phyloP scores from a whole-genome alignment of 768 basidiomycete species.

The Leccinum truebloodii region DNA sequence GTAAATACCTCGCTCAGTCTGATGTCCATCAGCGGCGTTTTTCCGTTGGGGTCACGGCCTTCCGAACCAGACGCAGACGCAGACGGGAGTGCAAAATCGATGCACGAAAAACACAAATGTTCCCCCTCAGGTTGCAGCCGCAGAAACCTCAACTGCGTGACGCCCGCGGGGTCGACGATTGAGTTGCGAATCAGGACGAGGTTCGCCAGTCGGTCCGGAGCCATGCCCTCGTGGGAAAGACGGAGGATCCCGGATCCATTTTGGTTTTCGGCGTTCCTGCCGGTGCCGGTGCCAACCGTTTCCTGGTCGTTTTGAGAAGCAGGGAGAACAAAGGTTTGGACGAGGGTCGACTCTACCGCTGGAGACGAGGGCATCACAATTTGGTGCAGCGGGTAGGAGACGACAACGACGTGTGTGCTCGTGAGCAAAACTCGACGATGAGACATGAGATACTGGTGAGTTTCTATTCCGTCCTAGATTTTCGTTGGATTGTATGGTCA shows the following conservation, averaged over 20 bases:
- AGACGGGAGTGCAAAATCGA: slow-evolving; percentile 3
- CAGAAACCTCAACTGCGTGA: slow-evolving; percentile 3
- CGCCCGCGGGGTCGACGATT: not conserved
- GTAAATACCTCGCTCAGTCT: slow-evolving; percentile 1
- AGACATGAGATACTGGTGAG: not conserved
- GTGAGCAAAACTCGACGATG: not conserved
- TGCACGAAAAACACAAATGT: not conserved
- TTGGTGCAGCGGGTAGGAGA: not conserved
- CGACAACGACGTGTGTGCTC: slow-evolving; percentile 7
- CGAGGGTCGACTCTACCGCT: not conserved
- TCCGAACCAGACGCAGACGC: not conserved
- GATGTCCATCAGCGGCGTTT: not conserved
- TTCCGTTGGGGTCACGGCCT: not conserved
- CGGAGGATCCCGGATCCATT: not conserved
- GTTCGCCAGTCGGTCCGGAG: not conserved
- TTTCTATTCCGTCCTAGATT: slow-evolving; percentile 1
- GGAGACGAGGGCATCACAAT: not conserved
- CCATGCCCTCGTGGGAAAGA: slow-evolving; percentile 7
- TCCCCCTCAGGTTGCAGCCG: not conserved
- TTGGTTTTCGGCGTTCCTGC: not conserved
- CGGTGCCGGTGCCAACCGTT: not conserved
- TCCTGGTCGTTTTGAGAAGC: not conserved
- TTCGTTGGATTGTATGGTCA: not conserved
- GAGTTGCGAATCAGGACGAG: slow-evolving; percentile 10
- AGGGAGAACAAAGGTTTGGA: slow-evolving; percentile 7